Percentiles rank a stretch among this genome's conserved stretches.
Conservation (phyloP, 352 stramenopile species). For the Phytophthora citricola region DNA sequence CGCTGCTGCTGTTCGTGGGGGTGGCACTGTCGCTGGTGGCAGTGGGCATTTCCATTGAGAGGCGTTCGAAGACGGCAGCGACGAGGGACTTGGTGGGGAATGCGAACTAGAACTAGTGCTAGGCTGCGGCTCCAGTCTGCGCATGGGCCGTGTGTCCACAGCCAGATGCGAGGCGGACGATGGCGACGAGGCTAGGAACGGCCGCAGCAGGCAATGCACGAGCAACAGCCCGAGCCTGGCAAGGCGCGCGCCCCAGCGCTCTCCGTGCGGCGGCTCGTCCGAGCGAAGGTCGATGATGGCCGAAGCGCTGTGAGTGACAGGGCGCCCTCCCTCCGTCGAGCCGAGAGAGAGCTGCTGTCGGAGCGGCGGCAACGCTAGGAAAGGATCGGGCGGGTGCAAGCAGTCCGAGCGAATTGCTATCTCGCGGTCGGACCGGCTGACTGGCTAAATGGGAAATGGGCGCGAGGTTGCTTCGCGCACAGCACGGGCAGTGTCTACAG, state of each 20-base stretch:
- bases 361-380: neutral
- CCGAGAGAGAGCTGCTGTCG: constrained; percentile 12
- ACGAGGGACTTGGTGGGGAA: constrained; percentile 26
- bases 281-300: constrained; percentile 15
- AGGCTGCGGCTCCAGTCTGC: constrained; percentile 5
- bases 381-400: neutral
- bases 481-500: constrained; percentile 24
- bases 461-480: constrained; percentile 8
- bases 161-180: constrained; percentile 11
- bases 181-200: constrained; percentile 27
- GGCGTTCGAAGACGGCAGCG: constrained; percentile 20
- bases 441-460: constrained; percentile 42
- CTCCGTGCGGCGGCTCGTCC: constrained; percentile 18
- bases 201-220: constrained; percentile 39
- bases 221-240: constrained; percentile 44
- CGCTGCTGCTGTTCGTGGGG: constrained; percentile 42
- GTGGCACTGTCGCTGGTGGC: constrained; percentile 17
- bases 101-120: neutral
- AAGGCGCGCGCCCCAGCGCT: constrained; percentile 46
- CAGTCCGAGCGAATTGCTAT: constrained; percentile 7
- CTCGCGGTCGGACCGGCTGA: constrained; percentile 14
- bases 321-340: constrained; percentile 5
- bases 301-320: constrained; percentile 6
- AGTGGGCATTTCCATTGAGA: constrained; percentile 26
- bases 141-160: constrained; percentile 16